phyloP scores from a whole-genome alignment of 768 basidiomycete species.

The Termitomyces sp. region DNA sequence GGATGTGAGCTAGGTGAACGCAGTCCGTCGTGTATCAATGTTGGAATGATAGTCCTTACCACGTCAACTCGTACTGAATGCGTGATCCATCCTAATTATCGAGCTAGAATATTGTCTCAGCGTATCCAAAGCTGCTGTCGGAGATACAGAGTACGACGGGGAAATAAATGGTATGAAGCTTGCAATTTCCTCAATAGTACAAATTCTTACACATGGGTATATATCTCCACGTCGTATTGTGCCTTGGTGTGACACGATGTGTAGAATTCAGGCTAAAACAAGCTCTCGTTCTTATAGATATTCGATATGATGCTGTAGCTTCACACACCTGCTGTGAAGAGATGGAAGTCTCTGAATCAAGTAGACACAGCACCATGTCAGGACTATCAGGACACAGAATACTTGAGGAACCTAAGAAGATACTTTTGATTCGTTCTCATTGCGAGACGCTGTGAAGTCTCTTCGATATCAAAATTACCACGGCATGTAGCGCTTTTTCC shows the following conservation, averaged over 20 bases:
- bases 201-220: slow-evolving; percentile 1
- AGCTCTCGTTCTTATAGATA: neutral
- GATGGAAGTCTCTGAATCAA: too few species aligned
- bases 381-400: neutral
- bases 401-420: too few species aligned
- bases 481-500: too few species aligned
- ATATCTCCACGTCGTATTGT: slow-evolving; percentile 73
- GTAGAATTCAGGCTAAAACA: slow-evolving; percentile 86
- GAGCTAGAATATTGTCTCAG: neutral
- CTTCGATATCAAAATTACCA: too few species aligned
- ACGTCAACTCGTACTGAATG: too few species aligned
- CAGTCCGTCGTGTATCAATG: neutral
- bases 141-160: neutral
- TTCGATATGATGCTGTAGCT: neutral
- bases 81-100: neutral
- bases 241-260: slow-evolving; percentile 91
- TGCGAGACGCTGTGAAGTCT: neutral
- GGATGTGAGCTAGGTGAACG: neutral
- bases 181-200: neutral
- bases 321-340: neutral
- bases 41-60: neutral
- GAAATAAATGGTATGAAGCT: neutral
- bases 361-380: neutral
- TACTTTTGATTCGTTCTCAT: neutral
- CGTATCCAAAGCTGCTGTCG: neutral